Base-by-base conservation (phyloP, 2,329 filamentous ascomycete genomes). In the Aspergillus unguis region DNA sequence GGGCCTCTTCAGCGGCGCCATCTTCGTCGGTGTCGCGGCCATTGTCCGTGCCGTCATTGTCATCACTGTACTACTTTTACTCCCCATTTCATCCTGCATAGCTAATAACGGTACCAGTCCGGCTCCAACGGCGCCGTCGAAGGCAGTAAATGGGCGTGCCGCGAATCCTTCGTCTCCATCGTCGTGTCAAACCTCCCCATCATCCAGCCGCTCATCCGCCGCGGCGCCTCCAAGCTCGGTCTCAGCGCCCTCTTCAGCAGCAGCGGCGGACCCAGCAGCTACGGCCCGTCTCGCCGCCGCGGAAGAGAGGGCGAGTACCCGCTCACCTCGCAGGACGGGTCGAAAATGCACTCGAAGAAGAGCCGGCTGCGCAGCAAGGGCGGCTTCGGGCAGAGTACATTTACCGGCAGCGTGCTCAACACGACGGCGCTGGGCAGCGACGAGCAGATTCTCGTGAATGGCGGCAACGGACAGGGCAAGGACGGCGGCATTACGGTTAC, bases 1-100 rank as follows among this genome's bases (percentile, higher is more conserved):
- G 27, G 58, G 77, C 2, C 69, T 85, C 3, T 83, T 83, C 59
- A 75, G 75, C 25, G 79, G 79, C 6, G 80, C 78, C 11, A 58
- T 76, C 17, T 82, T 84, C 55, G 75, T 82, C 37, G 80, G 79
- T 38, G 71, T 77, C 32, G 76, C 77, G 17, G 77, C 75, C 4
- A 73, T 82, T 44, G 69, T 83, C 23, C 77, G 80, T 27, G 78
- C 75, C 26, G 71, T 77, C 6, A 68, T 77, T 1, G 77, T 82
- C 42, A 51, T 77, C 25, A 72, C 62, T 2, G 69, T 71, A 57
- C 38, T 63, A 17, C 17, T 17, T 17, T 17, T 17, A 17, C 17
- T 57, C 3, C 11, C 3, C 23, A 32, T 23, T 17, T 11, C 3
- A 3, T 2, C 11, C 17, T 11, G 26, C 25, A n/a, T 28, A 23